Evolutionary conservation across 768 basidiomycete genomes (phyloP).

Genomic region (Hortiboletus flavorubellus): DNA sequence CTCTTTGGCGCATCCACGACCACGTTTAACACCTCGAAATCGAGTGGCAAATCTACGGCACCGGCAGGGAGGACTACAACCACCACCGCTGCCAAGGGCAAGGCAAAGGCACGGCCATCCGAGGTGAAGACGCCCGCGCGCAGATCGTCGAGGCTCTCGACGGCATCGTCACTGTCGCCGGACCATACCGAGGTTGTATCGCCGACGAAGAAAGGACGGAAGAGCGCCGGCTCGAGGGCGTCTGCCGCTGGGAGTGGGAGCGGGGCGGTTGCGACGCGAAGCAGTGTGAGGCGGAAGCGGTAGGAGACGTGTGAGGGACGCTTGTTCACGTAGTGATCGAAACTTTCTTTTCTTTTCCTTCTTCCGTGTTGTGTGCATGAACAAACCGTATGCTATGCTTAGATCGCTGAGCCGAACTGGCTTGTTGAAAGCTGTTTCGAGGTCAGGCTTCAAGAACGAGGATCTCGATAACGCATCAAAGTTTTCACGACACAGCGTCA

Average conservation of each 20-base stretch:
- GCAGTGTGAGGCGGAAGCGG: slow-evolving; percentile 32
- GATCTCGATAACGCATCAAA: neutral
- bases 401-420: neutral
- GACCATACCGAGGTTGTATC: slow-evolving; percentile 26
- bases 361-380: neutral
- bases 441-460: neutral
- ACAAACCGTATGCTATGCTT: neutral
- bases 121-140: slow-evolving; percentile 29
- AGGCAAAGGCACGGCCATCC: slow-evolving; percentile 15
- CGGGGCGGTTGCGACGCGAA: slow-evolving; percentile 24
- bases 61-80: neutral
- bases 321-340: neutral
- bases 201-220: slow-evolving; percentile 24
- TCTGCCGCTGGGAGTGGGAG: slow-evolving; percentile 8
- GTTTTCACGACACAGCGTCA: neutral
- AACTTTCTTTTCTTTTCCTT: neutral
- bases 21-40: slow-evolving; percentile 7
- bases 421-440: neutral
- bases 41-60: slow-evolving; percentile 1
- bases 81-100: slow-evolving; percentile 9
- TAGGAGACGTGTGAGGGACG: neutral
- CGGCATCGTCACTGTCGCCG: slow-evolving; percentile 33
- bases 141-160: slow-evolving; percentile 40
- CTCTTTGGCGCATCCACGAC: slow-evolving; percentile 8
- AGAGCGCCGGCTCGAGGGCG: slow-evolving; percentile 15